Evolutionary conservation across 2,329 filamentous ascomycete species (phyloP).

Genomic region (Akanthomyces uredinophilus): DNA sequence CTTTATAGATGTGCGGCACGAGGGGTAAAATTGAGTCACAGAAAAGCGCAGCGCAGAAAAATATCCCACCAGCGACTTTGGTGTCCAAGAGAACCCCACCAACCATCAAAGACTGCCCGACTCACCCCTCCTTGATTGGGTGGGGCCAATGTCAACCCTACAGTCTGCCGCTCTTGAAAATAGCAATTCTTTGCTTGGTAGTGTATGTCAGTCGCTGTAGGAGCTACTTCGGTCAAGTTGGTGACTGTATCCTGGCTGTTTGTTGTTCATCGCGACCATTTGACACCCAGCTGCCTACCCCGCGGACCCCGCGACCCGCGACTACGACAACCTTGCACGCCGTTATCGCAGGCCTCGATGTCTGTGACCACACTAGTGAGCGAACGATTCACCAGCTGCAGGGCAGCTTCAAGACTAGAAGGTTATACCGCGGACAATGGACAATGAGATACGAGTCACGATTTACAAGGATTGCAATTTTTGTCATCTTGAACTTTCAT

Average conservation of each 20-base stretch:
- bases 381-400: neutral
- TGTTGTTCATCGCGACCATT: neutral
- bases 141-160: constrained; percentile 11
- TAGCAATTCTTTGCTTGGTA: neutral
- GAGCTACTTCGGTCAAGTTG: neutral
- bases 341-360: constrained; percentile 5
- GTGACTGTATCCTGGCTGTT: neutral
- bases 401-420: no score
- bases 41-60: constrained; percentile 9
- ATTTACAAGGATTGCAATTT: neutral
- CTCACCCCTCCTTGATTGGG: constrained; percentile 7
- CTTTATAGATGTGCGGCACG: constrained; percentile 3
- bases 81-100: constrained; percentile 3
- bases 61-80: constrained; percentile 5
- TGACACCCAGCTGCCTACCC: neutral
- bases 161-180: neutral
- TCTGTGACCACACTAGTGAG: neutral
- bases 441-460: neutral
- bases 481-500: no score
- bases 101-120: neutral
- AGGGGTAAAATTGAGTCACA: constrained; percentile 14
- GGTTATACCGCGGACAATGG: neutral
- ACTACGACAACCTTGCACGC: neutral
- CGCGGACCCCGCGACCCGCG: constrained; percentile 9
- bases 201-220: no score